phyloP scores from a whole-genome alignment of 495 filamentous ascomycete species.

The Aspergillus bertholletiae region DNA sequence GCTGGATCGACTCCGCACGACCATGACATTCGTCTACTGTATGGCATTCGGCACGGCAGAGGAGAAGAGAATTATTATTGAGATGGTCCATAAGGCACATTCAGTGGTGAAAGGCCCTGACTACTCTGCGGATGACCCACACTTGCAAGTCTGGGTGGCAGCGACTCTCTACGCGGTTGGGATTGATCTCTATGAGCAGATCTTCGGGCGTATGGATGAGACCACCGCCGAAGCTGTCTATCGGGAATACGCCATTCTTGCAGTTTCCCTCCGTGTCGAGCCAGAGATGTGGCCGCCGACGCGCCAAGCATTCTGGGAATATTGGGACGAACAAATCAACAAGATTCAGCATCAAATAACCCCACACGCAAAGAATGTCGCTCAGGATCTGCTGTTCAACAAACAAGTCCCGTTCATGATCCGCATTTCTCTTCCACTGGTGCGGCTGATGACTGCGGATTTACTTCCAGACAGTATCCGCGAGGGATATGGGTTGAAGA shows the following conservation, averaged over 20 bases:
- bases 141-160: conserved; percentile 42
- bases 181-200: conserved; percentile 30
- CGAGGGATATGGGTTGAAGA: conserved; percentile 27
- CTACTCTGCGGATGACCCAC: conserved; percentile 31
- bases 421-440: conserved; percentile 19
- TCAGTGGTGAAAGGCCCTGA: conserved; percentile 25
- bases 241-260: conserved; percentile 35
- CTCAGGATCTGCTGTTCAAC: conserved; percentile 28
- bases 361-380: conserved; percentile 30
- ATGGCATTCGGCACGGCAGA: conserved; percentile 34
- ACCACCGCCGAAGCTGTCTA: conserved; percentile 26
- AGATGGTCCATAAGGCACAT: conserved; percentile 36
- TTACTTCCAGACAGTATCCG: conserved; percentile 25
- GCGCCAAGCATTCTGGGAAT: conserved; percentile 35
- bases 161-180: conserved; percentile 37
- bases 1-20: conserved; percentile 38
- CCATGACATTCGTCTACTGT: conserved; percentile 43
- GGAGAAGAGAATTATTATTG: conserved; percentile 31
- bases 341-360: conserved; percentile 27
- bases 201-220: conserved; percentile 27
- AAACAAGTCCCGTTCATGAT: conserved; percentile 19
- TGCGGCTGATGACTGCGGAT: conserved; percentile 31
- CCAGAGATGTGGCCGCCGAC: conserved; percentile 32
- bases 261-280: conserved; percentile 30
- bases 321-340: conserved; percentile 36